Evolutionary conservation across 805 yeast species (phyloP).

Genomic region (Suhomyces sp.): DNA sequence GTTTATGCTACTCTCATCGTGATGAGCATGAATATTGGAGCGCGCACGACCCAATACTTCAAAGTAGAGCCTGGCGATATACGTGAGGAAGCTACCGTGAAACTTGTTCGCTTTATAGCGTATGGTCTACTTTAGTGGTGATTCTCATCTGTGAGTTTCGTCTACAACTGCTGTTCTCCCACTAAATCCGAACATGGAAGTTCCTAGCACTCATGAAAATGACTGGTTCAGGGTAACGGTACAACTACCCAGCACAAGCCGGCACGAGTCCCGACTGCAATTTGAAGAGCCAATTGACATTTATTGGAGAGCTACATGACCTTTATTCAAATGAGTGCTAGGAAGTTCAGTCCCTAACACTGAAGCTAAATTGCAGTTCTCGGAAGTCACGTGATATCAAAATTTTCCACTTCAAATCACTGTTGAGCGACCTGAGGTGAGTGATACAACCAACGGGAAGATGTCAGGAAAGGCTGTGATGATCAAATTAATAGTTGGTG

Average conservation of each 20-base stretch:
- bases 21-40: neutral
- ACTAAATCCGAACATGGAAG: neutral
- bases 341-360: no score
- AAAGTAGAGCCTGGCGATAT: neutral
- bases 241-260: neutral
- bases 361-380: no score
- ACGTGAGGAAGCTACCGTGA: neutral
- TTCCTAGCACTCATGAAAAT: neutral
- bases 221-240: neutral
- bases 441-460: neutral
- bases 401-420: neutral
- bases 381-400: neutral
- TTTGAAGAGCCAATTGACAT: neutral
- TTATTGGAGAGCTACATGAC: no score
- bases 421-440: neutral
- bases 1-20: neutral
- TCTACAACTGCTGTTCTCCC: neutral
- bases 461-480: conserved; percentile 56
- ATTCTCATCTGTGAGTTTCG: no score
- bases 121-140: no score
- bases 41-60: neutral
- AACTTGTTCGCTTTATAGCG: neutral
- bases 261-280: neutral
- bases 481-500: conserved; percentile 89
- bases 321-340: no score